A percentile compares a stretch with the other conserved stretches of the same genome.
These are phyloP conservation scores for Coemansia sp. DNA, from an alignment of 371 early-diverging fungal genomes.

Conservation along the genomic window DNA sequence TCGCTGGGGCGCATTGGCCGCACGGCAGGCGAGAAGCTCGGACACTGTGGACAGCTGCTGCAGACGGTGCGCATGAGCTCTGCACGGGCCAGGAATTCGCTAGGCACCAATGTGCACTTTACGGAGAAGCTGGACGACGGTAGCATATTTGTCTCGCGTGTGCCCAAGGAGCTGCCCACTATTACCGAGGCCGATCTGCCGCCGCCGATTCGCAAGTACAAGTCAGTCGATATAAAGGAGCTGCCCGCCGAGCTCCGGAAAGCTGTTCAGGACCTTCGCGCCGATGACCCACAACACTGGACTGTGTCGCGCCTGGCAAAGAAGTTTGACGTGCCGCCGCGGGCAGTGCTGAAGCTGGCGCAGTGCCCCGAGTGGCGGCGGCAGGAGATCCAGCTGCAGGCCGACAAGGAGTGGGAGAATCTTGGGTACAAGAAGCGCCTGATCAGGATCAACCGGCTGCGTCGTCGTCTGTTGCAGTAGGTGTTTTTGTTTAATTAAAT, in stretches of 20 bases:
- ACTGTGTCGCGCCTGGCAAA: conserved; percentile 48
- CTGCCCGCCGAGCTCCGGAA: conserved; percentile 34
- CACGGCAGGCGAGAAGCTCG: conserved; percentile 3
- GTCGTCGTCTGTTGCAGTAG: conserved; percentile 53
- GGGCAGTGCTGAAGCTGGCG: conserved; percentile 37
- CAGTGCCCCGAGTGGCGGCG: conserved; percentile 49
- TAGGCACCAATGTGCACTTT: conserved; percentile 50
- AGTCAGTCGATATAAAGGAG: conserved; percentile 6
- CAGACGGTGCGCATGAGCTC: conserved; percentile 34
- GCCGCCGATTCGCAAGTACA: conserved; percentile 42
- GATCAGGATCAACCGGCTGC: conserved; percentile 52
- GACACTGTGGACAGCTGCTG: neutral
- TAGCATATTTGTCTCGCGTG: conserved; percentile 51
- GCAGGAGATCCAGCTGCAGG: conserved; percentile 43
- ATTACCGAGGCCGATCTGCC: conserved; percentile 50
- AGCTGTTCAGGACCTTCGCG: conserved; percentile 42
- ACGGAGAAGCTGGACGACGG: conserved; percentile 49
- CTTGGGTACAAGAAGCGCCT: conserved; percentile 53
- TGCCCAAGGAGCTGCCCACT: conserved; percentile 39
- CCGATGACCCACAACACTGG: conserved; percentile 53
- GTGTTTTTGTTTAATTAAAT: neutral
- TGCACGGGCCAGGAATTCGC: conserved; percentile 38
- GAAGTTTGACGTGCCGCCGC: conserved; percentile 49
- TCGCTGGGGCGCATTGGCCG: conserved; percentile 2
- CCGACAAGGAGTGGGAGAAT: conserved; percentile 47